phyloP scores from a whole-genome alignment of 257 asterid genomes.

The Przewalskia tangutica region DNA sequence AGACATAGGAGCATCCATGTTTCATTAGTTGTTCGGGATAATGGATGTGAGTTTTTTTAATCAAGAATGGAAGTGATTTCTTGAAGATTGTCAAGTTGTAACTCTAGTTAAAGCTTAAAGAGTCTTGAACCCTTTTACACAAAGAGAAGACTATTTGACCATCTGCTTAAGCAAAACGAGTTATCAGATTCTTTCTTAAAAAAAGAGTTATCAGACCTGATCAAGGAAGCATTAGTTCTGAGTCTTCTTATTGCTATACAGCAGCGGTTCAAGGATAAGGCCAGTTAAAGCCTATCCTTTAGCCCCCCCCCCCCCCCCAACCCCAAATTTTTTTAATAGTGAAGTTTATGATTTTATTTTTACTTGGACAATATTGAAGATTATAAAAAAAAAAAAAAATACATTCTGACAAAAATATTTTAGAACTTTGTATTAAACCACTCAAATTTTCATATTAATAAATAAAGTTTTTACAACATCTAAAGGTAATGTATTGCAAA shows the following conservation, averaged over 20 bases:
- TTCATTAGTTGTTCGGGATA: neutral
- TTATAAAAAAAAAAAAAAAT: too few relatives aligned
- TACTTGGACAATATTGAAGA: too few relatives aligned
- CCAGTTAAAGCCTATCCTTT: too few relatives aligned
- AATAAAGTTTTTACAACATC: too few relatives aligned
- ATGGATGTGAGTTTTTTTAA: neutral
- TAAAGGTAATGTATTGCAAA: too few relatives aligned
- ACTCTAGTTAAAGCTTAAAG: neutral
- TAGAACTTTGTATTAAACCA: too few relatives aligned
- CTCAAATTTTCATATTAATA: too few relatives aligned
- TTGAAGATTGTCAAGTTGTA: neutral
- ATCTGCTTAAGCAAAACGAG: neutral
- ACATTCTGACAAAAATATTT: too few relatives aligned
- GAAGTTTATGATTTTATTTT: too few relatives aligned
- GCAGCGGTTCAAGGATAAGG: too few relatives aligned
- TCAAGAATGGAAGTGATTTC: neutral
- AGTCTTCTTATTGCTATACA: neutral
- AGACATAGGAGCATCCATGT: neutral
- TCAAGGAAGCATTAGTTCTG: neutral
- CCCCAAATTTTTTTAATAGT: too few relatives aligned
- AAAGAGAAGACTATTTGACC: neutral
- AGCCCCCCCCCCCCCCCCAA: too few relatives aligned
- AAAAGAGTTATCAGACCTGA: neutral
- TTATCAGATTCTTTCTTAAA: neutral
- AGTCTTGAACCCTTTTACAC: neutral